These are phyloP conservation scores for Trichoderma atroviride DNA, from an alignment of 2,329 filamentous ascomycete species.

Conservation along the genomic window DNA sequence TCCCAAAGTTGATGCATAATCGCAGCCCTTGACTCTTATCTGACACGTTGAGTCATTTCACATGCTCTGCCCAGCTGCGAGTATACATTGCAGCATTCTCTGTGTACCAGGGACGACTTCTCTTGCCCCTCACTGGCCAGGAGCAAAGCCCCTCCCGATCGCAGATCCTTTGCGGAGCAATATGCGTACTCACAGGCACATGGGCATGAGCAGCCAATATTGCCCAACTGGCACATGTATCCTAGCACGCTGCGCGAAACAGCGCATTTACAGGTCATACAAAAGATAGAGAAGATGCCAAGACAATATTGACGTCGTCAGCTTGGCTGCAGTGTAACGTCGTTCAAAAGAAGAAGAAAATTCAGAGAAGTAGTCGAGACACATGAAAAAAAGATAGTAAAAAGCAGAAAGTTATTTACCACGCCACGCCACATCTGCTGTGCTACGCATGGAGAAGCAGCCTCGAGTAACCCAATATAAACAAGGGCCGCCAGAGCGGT, in stretches of 20 bases:
- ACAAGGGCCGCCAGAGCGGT: constrained; percentile 4
- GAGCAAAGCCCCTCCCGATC: constrained; percentile 1
- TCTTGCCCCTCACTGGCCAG: not conserved
- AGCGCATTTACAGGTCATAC: not conserved
- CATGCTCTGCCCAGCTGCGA: not conserved
- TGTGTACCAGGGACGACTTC: not conserved
- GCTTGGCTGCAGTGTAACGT: not conserved
- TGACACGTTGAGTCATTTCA: constrained; percentile 15
- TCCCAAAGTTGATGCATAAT: not conserved
- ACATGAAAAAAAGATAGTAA: not conserved
- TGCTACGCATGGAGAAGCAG: not conserved
- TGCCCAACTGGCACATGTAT: not conserved
- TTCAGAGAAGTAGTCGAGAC: not conserved
- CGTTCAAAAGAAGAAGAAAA: not conserved
- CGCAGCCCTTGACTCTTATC: not conserved
- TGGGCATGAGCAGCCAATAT: not conserved
- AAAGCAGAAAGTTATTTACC: not conserved
- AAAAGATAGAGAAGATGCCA: not conserved
- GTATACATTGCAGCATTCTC: not conserved
- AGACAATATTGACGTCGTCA: not conserved
- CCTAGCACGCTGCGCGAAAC: not conserved
- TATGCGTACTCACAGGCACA: not conserved
- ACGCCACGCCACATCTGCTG: not conserved
- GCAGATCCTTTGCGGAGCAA: not conserved
- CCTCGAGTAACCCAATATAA: not conserved